Percentiles rank a stretch among this genome's conserved stretches.
These are phyloP conservation scores for Phytophthora foliorum DNA, from an alignment of 352 stramenopile genomes.

Conservation along the genomic window DNA sequence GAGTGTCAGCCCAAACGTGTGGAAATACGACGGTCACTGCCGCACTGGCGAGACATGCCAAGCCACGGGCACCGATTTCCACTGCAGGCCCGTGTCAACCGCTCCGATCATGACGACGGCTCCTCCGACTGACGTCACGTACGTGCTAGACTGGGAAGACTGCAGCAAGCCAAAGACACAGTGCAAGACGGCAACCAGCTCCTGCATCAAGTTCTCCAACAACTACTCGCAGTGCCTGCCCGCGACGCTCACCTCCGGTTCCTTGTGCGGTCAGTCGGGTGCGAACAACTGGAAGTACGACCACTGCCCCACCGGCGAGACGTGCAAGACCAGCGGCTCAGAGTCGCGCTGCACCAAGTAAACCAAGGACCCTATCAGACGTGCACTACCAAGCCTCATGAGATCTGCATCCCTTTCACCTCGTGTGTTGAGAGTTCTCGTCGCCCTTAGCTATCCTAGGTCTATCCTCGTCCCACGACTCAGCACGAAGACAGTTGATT, in stretches of 20 bases:
- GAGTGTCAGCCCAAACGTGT: constrained; percentile 27
- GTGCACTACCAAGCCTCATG: too few species aligned
- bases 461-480: too few species aligned
- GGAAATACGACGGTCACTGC: constrained; percentile 32
- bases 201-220: constrained; percentile 31
- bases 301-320: constrained; percentile 27
- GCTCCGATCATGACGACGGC: background rate
- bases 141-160: constrained; percentile 20
- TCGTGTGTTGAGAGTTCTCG: background rate
- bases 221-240: constrained; percentile 41
- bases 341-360: constrained; percentile 34
- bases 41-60: constrained; percentile 25
- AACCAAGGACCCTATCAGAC: background rate
- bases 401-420: background rate
- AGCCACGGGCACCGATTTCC: constrained; percentile 22
- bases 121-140: background rate
- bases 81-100: constrained; percentile 16
- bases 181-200: constrained; percentile 14
- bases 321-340: constrained; percentile 25
- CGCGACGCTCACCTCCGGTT: constrained; percentile 10
- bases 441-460: too few species aligned
- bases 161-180: constrained; percentile 11
- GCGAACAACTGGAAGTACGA: constrained; percentile 32
- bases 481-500: background rate
- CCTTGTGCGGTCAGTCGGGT: constrained; percentile 34